A percentile compares a stretch with the other conserved stretches of the same genome.
Evolutionary conservation across 768 basidiomycete species (phyloP).

Genomic region (Xerocomus potaroensis): DNA sequence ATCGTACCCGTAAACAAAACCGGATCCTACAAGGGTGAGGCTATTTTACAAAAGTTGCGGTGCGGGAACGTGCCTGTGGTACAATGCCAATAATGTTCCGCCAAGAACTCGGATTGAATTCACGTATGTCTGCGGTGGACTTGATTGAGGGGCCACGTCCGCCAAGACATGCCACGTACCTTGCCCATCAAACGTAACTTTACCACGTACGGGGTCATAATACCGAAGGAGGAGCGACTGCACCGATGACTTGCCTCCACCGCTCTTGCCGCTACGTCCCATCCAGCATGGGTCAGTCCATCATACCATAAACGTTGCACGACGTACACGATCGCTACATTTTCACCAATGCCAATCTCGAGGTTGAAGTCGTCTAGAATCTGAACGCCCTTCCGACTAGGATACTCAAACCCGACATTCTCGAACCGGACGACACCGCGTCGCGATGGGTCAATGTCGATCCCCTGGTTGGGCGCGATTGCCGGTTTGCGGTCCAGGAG

Average conservation of each 20-base stretch:
- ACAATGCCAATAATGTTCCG: conserved; percentile 88
- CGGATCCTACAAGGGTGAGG: too few species aligned
- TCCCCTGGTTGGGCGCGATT: conserved; percentile 63
- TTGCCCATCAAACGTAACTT: conserved; percentile 80
- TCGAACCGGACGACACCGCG: conserved; percentile 79
- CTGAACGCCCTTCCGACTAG: conserved; percentile 73
- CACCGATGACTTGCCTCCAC: conserved; percentile 90
- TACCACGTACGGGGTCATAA: conserved; percentile 84
- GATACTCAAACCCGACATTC: conserved; percentile 84
- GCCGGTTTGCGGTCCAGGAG: conserved; percentile 77
- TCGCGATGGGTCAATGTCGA: conserved; percentile 47
- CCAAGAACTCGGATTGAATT: conserved; percentile 85
- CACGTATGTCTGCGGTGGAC: conserved; percentile 68
- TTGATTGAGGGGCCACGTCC: not conserved
- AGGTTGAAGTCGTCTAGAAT: conserved; percentile 83
- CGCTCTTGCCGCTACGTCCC: conserved; percentile 71
- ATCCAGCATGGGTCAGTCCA: not conserved
- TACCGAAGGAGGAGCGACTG: conserved; percentile 84
- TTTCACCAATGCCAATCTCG: conserved; percentile 77
- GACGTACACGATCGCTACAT: conserved; percentile 89
- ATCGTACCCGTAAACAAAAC: conserved; percentile 91
- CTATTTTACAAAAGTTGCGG: too few species aligned
- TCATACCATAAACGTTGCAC: not conserved
- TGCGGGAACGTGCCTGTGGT: conserved; percentile 65
- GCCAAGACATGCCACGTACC: conserved; percentile 39